These are phyloP conservation scores for Phialemoniopsis sp. DNA, from an alignment of 2,329 filamentous ascomycete genomes.

Conservation along the genomic window DNA sequence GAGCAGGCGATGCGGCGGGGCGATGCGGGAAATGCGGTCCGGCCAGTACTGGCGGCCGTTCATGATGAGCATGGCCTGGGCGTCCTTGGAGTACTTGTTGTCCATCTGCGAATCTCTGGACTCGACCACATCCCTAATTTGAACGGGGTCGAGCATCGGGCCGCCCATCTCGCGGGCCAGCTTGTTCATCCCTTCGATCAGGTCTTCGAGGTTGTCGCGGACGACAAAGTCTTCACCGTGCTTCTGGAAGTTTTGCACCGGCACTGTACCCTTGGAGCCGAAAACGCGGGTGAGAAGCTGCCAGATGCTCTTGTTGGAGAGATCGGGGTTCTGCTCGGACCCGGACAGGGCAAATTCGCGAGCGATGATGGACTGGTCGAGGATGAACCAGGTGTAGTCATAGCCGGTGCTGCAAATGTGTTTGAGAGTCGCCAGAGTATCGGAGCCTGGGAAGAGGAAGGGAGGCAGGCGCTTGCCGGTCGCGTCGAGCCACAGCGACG, in stretches of 20 bases:
- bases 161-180: constrained; percentile 41
- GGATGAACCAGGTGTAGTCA: constrained; percentile 61
- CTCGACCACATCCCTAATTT: constrained; percentile 43
- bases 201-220: constrained; percentile 47
- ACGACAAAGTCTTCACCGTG: constrained; percentile 57
- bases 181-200: constrained; percentile 56
- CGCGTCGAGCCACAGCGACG: constrained; percentile 60
- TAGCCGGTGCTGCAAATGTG: constrained; percentile 57
- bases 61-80: constrained; percentile 57
- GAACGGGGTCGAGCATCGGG: constrained; percentile 38
- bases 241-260: constrained; percentile 55
- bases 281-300: constrained; percentile 46
- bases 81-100: constrained; percentile 55
- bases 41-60: constrained; percentile 53
- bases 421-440: constrained; percentile 54
- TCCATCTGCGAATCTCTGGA: constrained; percentile 50
- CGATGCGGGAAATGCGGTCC: constrained; percentile 46
- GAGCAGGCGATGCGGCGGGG: constrained; percentile 47
- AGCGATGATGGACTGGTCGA: constrained; percentile 54
- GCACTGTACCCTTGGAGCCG: constrained; percentile 44
- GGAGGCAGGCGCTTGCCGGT: constrained; percentile 54
- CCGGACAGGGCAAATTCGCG: constrained; percentile 59
- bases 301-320: constrained; percentile 54
- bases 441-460: constrained; percentile 51
- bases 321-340: constrained; percentile 59